Conservation (phyloP, 2,329 filamentous ascomycete species). For the Tothia fuscella region DNA sequence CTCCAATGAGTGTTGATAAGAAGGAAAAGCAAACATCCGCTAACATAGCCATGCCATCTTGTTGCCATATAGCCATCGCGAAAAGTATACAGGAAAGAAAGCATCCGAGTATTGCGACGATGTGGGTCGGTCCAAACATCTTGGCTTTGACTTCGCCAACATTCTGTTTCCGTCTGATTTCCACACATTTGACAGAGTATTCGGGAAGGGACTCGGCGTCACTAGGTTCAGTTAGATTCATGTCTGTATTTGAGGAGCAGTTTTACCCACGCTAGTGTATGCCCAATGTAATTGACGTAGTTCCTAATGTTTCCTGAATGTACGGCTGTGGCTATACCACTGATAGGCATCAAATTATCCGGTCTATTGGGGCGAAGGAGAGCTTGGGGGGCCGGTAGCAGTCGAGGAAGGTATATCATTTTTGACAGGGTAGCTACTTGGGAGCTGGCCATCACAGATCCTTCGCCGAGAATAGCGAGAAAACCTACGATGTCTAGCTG, state of each 20-base stretch:
- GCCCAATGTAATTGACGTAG: conserved; percentile 37
- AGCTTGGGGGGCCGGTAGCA: conserved; percentile 39
- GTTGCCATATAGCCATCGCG: conserved; percentile 30
- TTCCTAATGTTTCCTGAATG: conserved; percentile 35
- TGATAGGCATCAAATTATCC: conserved; percentile 27
- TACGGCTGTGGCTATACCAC: conserved; percentile 33
- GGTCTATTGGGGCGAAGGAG: conserved; percentile 35
- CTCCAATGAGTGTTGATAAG: conserved; percentile 37
- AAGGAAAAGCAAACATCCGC: conserved; percentile 36
- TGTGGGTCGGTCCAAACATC: conserved; percentile 33
- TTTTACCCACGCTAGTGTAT: conserved; percentile 31
- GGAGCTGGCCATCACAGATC: conserved; percentile 37
- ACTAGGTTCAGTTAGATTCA: not conserved
- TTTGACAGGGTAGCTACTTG: conserved; percentile 38
- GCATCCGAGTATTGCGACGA: conserved; percentile 34
- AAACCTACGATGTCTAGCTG: conserved; percentile 45
- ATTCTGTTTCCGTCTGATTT: conserved; percentile 23
- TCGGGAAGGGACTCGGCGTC: conserved; percentile 22
- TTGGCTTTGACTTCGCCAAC: conserved; percentile 28
- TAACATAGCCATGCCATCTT: conserved; percentile 40
- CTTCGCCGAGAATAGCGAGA: conserved; percentile 41
- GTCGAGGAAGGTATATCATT: conserved; percentile 37
- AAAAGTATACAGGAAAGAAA: conserved; percentile 31
- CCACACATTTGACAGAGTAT: conserved; percentile 30
- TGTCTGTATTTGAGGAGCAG: not conserved